A percentile compares a stretch with the other conserved stretches of the same genome.
Evolutionary conservation across 176 grass and related monocot species (phyloP).

Genomic region (Saccharum officinarum): DNA sequence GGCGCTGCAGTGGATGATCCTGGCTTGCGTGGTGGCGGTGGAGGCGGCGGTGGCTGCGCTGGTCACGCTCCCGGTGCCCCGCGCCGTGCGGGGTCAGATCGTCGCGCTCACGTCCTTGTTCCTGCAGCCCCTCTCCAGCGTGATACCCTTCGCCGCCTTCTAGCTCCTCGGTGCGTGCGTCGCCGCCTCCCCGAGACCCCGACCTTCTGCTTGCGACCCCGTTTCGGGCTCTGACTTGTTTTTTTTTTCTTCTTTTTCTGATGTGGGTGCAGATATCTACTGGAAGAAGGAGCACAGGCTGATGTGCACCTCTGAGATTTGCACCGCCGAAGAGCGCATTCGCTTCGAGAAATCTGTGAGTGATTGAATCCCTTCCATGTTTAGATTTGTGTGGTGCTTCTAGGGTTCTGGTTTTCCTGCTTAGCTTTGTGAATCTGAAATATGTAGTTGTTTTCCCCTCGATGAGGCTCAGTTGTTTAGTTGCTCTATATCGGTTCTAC

Average conservation of each 20-base stretch:
- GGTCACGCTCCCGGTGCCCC: constrained; percentile 75
- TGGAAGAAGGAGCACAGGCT: constrained; percentile 94
- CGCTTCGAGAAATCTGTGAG: constrained; percentile 89
- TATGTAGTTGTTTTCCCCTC: background rate
- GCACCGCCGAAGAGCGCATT: constrained; percentile 82
- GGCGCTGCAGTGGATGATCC: constrained; percentile 93
- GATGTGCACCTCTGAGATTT: constrained; percentile 73
- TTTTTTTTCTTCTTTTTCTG: too few relatives aligned
- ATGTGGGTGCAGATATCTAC: constrained; percentile 61
- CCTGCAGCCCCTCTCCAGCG: constrained; percentile 60
- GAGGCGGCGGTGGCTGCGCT: constrained; percentile 70
- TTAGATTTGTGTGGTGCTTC: constrained; percentile 5
- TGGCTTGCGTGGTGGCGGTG: constrained; percentile 73
- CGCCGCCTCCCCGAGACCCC: background rate
- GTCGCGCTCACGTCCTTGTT: constrained; percentile 64
- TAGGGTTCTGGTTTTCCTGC: constrained; percentile 21
- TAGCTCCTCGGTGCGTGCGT: constrained; percentile 66
- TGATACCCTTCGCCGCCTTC: constrained; percentile 86
- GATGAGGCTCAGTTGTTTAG: background rate
- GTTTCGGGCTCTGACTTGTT: constrained; percentile 14
- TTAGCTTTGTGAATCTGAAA: background rate
- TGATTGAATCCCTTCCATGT: constrained; percentile 3
- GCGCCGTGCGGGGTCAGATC: constrained; percentile 62
- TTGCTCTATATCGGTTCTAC: background rate
- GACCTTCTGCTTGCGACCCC: background rate